These are phyloP conservation scores for Colletotrichum musicola DNA, from an alignment of 2,329 filamentous ascomycete species.

Conservation along the genomic window DNA sequence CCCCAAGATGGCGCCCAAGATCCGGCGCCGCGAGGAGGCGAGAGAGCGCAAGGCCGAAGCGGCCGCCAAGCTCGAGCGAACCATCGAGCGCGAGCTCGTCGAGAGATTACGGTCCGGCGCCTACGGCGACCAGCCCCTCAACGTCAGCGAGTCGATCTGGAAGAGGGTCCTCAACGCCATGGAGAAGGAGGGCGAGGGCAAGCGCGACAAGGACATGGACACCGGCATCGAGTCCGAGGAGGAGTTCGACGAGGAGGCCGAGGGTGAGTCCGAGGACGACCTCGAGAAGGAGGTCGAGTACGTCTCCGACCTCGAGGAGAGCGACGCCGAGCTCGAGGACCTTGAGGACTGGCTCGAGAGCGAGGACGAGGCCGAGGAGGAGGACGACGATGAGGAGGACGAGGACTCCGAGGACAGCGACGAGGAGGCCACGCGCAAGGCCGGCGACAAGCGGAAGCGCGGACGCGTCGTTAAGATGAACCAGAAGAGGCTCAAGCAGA, in stretches of 20 bases:
- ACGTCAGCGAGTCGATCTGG: slow-evolving; percentile 96
- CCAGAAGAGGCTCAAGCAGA: slow-evolving; percentile 53
- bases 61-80: slow-evolving; percentile 93
- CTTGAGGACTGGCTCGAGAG: slow-evolving; percentile 94
- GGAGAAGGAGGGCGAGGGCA: slow-evolving; percentile 87
- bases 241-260: slow-evolving; percentile 74
- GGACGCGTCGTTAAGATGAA: slow-evolving; percentile 61
- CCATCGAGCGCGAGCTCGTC: slow-evolving; percentile 94
- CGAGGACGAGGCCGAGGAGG: slow-evolving; percentile 68
- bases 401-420: slow-evolving; percentile 70
- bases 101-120: slow-evolving; percentile 91
- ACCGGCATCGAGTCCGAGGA: slow-evolving; percentile 86
- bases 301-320: slow-evolving; percentile 89
- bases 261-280: slow-evolving; percentile 73
- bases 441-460: slow-evolving; percentile 68
- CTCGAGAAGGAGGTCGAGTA: slow-evolving; percentile 88
- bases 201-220: slow-evolving; percentile 88
- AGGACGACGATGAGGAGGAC: slow-evolving; percentile 69
- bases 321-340: slow-evolving; percentile 77
- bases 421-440: slow-evolving; percentile 65
- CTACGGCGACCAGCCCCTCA: slow-evolving; percentile 94
- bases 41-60: slow-evolving; percentile 82
- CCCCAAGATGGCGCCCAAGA: slow-evolving; percentile 90
- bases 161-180: slow-evolving; percentile 94
- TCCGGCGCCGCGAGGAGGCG: slow-evolving; percentile 80